phyloP scores from a whole-genome alignment of 2,329 filamentous ascomycete genomes.

The Sporothrix phasma region DNA sequence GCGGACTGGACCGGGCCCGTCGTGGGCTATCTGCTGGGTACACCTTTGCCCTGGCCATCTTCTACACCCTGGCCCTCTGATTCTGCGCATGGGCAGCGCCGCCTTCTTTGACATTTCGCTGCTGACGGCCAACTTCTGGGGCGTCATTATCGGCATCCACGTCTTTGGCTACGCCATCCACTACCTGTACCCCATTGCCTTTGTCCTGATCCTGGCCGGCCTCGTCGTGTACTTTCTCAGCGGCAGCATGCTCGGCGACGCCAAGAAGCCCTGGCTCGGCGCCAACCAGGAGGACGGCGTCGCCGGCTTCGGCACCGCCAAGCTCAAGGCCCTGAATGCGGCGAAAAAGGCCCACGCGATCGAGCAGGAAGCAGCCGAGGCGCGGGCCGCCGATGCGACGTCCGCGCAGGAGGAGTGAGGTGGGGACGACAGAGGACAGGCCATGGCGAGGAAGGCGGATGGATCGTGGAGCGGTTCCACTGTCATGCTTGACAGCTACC shows the following conservation, averaged over 20 bases:
- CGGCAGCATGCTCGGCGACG: conserved; percentile 73
- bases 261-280: conserved; percentile 91
- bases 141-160: conserved; percentile 79
- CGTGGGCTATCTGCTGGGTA: conserved; percentile 83
- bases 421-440: neutral
- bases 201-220: conserved; percentile 81
- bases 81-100: conserved; percentile 81
- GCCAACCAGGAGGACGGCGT: conserved; percentile 74
- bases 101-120: conserved; percentile 96
- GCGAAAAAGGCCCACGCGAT: conserved; percentile 34
- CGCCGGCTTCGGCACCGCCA: conserved; percentile 75
- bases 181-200: conserved; percentile 91
- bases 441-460: neutral
- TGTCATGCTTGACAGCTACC: no score
- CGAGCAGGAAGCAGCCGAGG: conserved; percentile 15
- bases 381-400: neutral
- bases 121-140: conserved; percentile 94
- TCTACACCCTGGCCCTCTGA: conserved; percentile 82
- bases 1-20: conserved; percentile 58
- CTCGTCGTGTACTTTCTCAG: conserved; percentile 81
- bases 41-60: conserved; percentile 70
- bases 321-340: conserved; percentile 57
- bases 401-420: neutral
- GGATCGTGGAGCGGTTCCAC: neutral
- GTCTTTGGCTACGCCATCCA: conserved; percentile 75